Percentiles rank a stretch among this genome's conserved stretches.
Conservation (phyloP, 306 rosid species). For the Astragalus glycyphyllos region DNA sequence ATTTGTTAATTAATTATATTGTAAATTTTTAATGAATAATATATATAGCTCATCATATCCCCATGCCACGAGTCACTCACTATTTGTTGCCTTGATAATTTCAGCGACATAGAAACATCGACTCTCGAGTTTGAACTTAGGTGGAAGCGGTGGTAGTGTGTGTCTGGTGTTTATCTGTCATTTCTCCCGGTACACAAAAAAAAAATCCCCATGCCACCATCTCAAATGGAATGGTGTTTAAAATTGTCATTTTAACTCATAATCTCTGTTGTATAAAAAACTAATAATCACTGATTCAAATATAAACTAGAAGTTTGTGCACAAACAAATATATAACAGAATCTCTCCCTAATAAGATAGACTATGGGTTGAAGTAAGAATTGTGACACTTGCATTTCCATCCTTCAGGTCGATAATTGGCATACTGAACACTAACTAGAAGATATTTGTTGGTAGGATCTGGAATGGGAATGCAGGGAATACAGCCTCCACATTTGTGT, state of each 20-base stretch:
- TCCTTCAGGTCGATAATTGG: slow-evolving; percentile 53
- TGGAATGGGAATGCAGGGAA: slow-evolving; percentile 48
- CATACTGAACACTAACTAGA: slow-evolving; percentile 40
- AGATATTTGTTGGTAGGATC: slow-evolving; percentile 41
- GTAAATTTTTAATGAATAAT: no score
- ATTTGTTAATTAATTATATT: no score
- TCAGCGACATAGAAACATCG: no score
- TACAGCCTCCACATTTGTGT: slow-evolving; percentile 50
- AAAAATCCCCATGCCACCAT: no score
- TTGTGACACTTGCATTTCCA: slow-evolving; percentile 55
- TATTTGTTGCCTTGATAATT: no score
- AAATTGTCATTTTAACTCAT: background rate
- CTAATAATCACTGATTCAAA: background rate
- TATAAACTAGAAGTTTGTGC: slow-evolving; percentile 15
- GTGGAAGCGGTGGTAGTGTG: no score
- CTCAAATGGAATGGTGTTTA: no score
- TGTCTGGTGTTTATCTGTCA: no score
- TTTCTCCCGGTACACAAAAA: no score
- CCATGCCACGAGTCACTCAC: no score
- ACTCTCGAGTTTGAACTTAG: no score
- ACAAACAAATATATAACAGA: slow-evolving; percentile 8
- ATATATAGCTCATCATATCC: no score
- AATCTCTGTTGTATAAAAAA: background rate
- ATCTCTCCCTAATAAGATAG: background rate
- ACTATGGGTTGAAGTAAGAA: slow-evolving; percentile 47